These are phyloP conservation scores for Pseudophaeomoniella oleicola DNA, from an alignment of 2,329 filamentous ascomycete genomes.

Conservation along the genomic window DNA sequence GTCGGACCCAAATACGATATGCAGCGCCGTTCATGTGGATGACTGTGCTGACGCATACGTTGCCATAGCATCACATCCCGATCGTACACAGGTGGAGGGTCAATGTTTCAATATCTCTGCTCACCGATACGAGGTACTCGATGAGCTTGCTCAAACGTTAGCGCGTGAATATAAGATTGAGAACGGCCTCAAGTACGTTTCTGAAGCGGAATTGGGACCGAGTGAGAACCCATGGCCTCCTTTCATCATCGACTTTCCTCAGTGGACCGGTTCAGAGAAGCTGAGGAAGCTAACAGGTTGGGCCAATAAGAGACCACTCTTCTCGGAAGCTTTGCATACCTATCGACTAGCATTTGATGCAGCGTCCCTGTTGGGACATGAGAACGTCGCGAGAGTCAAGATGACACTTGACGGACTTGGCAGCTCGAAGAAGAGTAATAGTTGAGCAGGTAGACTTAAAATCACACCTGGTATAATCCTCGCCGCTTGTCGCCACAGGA, in stretches of 20 bases:
- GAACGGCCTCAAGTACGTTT: constrained; percentile 1
- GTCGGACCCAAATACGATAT: constrained; percentile 21
- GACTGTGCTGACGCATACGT: constrained; percentile 36
- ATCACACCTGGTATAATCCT: no score
- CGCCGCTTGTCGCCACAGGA: no score
- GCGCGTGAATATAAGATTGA: constrained; percentile 25
- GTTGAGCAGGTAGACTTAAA: no score
- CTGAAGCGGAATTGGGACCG: neutral
- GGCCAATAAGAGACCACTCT: constrained; percentile 7
- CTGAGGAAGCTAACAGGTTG: constrained; percentile 7
- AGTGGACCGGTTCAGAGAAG: constrained; percentile 10
- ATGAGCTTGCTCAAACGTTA: constrained; percentile 23
- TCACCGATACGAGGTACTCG: constrained; percentile 28
- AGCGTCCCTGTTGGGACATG: neutral
- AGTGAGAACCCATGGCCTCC: constrained; percentile 3
- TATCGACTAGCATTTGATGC: constrained; percentile 8
- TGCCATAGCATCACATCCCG: constrained; percentile 24
- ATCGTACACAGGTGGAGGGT: constrained; percentile 18
- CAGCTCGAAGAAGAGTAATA: no score
- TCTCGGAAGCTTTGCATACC: constrained; percentile 7
- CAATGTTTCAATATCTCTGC: constrained; percentile 34
- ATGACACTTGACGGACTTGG: neutral
- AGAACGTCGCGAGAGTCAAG: constrained; percentile 2
- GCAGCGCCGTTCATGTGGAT: constrained; percentile 35
- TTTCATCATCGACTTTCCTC: constrained; percentile 5